Conservation (phyloP, 352 stramenopile species). For the Globisporangium camurandrum region DNA sequence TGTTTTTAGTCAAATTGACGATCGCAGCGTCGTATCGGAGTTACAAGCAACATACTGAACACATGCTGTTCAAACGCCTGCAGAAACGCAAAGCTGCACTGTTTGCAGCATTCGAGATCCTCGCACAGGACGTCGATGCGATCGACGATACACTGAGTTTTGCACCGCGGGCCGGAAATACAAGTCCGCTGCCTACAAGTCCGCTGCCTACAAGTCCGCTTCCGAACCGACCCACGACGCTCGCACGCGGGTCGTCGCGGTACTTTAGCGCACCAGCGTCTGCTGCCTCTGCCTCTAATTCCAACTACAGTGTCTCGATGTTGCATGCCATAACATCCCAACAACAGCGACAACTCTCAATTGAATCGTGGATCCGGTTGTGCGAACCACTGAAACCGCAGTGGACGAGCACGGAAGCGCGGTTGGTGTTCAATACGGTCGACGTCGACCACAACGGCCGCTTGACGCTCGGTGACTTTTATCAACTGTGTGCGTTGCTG, state of each 20-base stretch:
- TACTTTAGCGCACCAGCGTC: slow-evolving; percentile 41
- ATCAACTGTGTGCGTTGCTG: slow-evolving; percentile 69
- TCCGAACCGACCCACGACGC: not conserved
- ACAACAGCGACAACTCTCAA: slow-evolving; percentile 43
- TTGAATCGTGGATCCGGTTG: slow-evolving; percentile 64
- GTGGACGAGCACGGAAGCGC: slow-evolving; percentile 63
- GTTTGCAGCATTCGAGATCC: slow-evolving; percentile 70
- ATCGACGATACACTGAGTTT: slow-evolving; percentile 12
- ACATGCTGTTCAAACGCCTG: slow-evolving; percentile 78
- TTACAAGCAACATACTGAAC: slow-evolving; percentile 83
- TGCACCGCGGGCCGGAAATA: not conserved
- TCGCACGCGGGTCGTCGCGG: slow-evolving; percentile 47
- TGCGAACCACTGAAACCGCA: slow-evolving; percentile 70
- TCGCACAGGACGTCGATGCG: slow-evolving; percentile 51
- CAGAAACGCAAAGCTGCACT: slow-evolving; percentile 80
- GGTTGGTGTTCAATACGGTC: slow-evolving; percentile 75
- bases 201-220: too few relatives aligned
- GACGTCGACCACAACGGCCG: slow-evolving; percentile 58
- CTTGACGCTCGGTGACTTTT: slow-evolving; percentile 63
- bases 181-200: too few relatives aligned
- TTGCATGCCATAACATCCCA: slow-evolving; percentile 42
- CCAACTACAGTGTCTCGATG: slow-evolving; percentile 22
- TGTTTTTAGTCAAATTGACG: slow-evolving; percentile 80
- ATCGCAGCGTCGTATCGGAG: slow-evolving; percentile 80
- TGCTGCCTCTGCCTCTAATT: too few relatives aligned